Percentiles rank a stretch among this genome's conserved stretches.
Conservation (phyloP, 148 eudicot species). For the Cornus suecica region DNA sequence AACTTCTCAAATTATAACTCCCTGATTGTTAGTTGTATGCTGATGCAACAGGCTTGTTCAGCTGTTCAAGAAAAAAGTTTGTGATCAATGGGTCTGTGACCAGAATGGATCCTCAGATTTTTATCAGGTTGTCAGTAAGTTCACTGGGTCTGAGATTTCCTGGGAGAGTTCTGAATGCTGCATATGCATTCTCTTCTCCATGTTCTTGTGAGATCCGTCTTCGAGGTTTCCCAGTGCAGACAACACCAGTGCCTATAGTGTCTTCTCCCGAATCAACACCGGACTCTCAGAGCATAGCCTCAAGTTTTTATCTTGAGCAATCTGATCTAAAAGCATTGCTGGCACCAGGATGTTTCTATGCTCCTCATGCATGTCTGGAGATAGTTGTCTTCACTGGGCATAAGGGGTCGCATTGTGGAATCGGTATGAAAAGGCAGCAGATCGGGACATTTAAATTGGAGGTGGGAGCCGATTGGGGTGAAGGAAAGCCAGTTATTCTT, state of each 20-base stretch:
- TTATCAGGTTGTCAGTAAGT: constrained; percentile 45
- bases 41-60: constrained; percentile 8
- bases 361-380: constrained; percentile 44
- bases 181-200: constrained; percentile 31
- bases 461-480: constrained; percentile 54
- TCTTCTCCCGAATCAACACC: constrained; percentile 42
- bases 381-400: constrained; percentile 41
- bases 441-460: constrained; percentile 47
- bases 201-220: constrained; percentile 56
- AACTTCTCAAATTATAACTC: neutral
- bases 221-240: constrained; percentile 60
- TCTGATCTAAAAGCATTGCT: constrained; percentile 47
- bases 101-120: constrained; percentile 60
- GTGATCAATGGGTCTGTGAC: constrained; percentile 39
- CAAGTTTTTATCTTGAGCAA: constrained; percentile 58
- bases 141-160: constrained; percentile 46
- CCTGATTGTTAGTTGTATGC: neutral
- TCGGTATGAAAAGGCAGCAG: constrained; percentile 46
- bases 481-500: constrained; percentile 48
- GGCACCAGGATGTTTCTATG: constrained; percentile 42
- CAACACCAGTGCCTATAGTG: constrained; percentile 37
- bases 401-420: constrained; percentile 48
- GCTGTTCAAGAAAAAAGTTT: constrained; percentile 10
- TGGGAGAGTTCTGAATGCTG: constrained; percentile 12
- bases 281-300: constrained; percentile 33